These are phyloP conservation scores for Melampsora larici-populina DNA, from an alignment of 1,284 basidiomycete genomes.

Conservation along the genomic window DNA sequence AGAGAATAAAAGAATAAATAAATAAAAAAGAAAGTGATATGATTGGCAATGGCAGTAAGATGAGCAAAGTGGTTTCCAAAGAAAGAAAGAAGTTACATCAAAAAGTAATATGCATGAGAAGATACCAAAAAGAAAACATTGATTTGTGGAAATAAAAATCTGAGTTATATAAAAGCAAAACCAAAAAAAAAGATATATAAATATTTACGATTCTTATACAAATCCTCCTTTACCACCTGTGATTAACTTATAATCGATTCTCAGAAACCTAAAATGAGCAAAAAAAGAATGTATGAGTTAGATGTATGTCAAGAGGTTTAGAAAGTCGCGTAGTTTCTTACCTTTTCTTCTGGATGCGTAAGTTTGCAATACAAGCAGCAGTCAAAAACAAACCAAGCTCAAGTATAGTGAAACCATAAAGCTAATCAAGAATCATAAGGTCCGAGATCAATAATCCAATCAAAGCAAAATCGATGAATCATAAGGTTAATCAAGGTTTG, in stretches of 20 bases:
- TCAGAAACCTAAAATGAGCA: conserved; percentile 26
- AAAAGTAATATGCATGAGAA: too few relatives aligned
- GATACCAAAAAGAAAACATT: neutral
- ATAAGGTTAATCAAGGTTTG: neutral
- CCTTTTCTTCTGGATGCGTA: conserved; percentile 41
- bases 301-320: neutral
- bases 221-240: conserved; percentile 27
- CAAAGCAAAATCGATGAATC: neutral
- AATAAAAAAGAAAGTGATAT: too few relatives aligned
- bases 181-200: neutral
- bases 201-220: neutral
- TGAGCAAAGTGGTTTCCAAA: too few relatives aligned
- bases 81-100: too few relatives aligned
- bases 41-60: too few relatives aligned
- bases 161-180: neutral
- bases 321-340: neutral
- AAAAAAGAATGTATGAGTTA: neutral
- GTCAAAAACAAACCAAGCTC: conserved; percentile 29
- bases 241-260: conserved; percentile 41
- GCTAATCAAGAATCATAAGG: conserved; percentile 1
- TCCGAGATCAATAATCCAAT: neutral
- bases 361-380: conserved; percentile 27
- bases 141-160: neutral
- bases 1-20: too few relatives aligned
- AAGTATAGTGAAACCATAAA: conserved; percentile 37